These are phyloP conservation scores for Neohortaea acidophila DNA, from an alignment of 495 filamentous ascomycete species.

Conservation along the genomic window DNA sequence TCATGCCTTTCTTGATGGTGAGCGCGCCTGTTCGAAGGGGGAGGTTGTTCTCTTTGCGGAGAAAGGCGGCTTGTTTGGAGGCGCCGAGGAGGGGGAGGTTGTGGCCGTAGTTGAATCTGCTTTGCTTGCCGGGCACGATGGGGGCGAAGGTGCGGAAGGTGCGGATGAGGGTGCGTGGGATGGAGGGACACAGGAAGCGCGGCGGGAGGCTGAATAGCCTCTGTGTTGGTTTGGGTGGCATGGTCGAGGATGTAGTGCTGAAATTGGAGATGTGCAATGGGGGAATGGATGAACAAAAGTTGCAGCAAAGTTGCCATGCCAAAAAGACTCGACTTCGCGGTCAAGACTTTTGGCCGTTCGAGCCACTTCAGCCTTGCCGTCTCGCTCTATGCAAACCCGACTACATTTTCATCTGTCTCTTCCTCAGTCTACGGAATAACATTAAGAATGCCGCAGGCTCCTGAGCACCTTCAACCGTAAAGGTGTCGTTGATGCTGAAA, in stretches of 20 bases:
- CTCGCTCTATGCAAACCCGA: too few relatives aligned
- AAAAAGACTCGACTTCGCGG: too few relatives aligned
- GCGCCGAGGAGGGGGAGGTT: constrained; percentile 52
- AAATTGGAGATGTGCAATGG: too few relatives aligned
- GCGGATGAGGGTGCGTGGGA: constrained; percentile 17
- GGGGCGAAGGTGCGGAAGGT: constrained; percentile 36
- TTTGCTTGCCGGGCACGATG: constrained; percentile 31
- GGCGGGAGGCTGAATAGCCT: constrained; percentile 16
- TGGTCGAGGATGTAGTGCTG: constrained; percentile 5
- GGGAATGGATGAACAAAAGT: too few relatives aligned
- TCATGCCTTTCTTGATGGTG: constrained; percentile 88
- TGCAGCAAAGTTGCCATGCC: too few relatives aligned
- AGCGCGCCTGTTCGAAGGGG: constrained; percentile 71
- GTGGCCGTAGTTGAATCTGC: constrained; percentile 61
- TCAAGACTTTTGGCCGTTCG: too few relatives aligned
- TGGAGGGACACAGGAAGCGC: constrained; percentile 15
- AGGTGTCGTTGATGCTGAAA: constrained; percentile 31
- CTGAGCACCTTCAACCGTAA: constrained; percentile 21
- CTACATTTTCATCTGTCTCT: too few relatives aligned
- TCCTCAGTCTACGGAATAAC: constrained; percentile 22
- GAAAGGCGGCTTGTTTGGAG: constrained; percentile 63
- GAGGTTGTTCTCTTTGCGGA: constrained; percentile 58
- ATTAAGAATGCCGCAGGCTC: constrained; percentile 23
- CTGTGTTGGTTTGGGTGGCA: constrained; percentile 21
- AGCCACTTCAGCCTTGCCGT: too few relatives aligned